Percentiles rank a stretch among this genome's conserved stretches.
phyloP scores from a whole-genome alignment of 148 eudicot genomes.

The Diospyros lotus region DNA sequence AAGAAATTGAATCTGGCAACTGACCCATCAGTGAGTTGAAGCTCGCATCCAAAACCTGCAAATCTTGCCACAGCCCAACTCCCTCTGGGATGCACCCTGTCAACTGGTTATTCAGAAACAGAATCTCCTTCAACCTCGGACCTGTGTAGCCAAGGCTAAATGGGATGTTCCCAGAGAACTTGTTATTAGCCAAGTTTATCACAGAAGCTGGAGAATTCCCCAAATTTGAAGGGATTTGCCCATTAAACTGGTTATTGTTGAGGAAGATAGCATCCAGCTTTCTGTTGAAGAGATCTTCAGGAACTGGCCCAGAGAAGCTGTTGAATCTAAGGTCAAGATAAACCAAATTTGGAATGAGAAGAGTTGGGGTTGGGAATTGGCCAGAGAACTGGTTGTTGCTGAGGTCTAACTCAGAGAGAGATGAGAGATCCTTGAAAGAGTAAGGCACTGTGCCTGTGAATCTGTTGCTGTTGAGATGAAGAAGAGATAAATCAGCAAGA shows the following conservation, averaged over 20 bases:
- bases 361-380: constrained; percentile 41
- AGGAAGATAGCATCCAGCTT: constrained; percentile 77
- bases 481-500: constrained; percentile 47
- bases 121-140: constrained; percentile 55
- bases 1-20: constrained; percentile 70
- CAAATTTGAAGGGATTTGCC: constrained; percentile 52
- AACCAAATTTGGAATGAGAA: constrained; percentile 50
- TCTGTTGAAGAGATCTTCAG: constrained; percentile 49
- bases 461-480: constrained; percentile 76
- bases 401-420: constrained; percentile 74
- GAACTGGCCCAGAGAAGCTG: constrained; percentile 52
- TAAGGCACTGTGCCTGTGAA: constrained; percentile 64
- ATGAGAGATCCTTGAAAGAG: constrained; percentile 34
- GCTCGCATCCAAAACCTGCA: constrained; percentile 72
- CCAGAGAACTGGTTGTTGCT: constrained; percentile 81
- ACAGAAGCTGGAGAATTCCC: constrained; percentile 86
- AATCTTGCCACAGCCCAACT: constrained; percentile 64
- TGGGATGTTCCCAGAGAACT: constrained; percentile 53
- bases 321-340: constrained; percentile 79
- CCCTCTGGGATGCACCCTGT: constrained; percentile 80
- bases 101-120: constrained; percentile 65
- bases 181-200: constrained; percentile 69
- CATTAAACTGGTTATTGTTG: constrained; percentile 62
- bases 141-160: constrained; percentile 61
- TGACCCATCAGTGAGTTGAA: constrained; percentile 66